phyloP scores from a whole-genome alignment of 2,329 filamentous ascomycete species.

The Aspergillus quadrilineatus region DNA sequence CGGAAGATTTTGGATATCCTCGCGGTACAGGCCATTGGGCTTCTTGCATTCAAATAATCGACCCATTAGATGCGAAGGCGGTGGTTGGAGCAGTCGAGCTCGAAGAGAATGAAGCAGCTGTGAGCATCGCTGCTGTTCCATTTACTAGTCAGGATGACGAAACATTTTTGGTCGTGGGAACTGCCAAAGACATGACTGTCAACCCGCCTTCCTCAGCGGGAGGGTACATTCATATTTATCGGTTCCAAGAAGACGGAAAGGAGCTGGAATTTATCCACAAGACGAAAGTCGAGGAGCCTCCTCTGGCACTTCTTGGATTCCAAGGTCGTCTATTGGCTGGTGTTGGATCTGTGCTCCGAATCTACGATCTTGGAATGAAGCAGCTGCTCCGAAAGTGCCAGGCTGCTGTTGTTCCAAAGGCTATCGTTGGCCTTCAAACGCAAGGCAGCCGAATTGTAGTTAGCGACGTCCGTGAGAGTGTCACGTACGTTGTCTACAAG shows the following conservation, averaged over 20 bases:
- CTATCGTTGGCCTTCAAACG: slow-evolving; percentile 86
- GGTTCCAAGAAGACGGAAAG: slow-evolving; percentile 81
- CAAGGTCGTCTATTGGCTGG: slow-evolving; percentile 88
- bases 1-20: slow-evolving; percentile 86
- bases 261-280: slow-evolving; percentile 95
- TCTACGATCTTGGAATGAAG: slow-evolving; percentile 91
- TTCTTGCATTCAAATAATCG: slow-evolving; percentile 89
- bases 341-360: slow-evolving; percentile 74
- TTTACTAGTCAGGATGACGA: slow-evolving; percentile 90
- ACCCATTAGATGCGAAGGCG: slow-evolving; percentile 71
- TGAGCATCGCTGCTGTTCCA: slow-evolving; percentile 78
- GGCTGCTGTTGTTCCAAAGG: slow-evolving; percentile 71
- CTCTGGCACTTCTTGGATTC: slow-evolving; percentile 86
- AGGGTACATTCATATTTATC: slow-evolving; percentile 89
- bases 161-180: slow-evolving; percentile 88
- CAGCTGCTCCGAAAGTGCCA: slow-evolving; percentile 91
- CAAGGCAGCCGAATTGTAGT: slow-evolving; percentile 90
- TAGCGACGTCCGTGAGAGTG: slow-evolving; percentile 86
- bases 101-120: slow-evolving; percentile 85
- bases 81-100: slow-evolving; percentile 79
- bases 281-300: slow-evolving; percentile 85
- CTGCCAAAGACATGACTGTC: slow-evolving; percentile 82
- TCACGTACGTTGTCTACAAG: slow-evolving; percentile 93
- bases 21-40: slow-evolving; percentile 85
- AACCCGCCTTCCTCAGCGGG: slow-evolving; percentile 72